Conservation (phyloP, 148 eudicot species). For the Amaranthus palmeri region DNA sequence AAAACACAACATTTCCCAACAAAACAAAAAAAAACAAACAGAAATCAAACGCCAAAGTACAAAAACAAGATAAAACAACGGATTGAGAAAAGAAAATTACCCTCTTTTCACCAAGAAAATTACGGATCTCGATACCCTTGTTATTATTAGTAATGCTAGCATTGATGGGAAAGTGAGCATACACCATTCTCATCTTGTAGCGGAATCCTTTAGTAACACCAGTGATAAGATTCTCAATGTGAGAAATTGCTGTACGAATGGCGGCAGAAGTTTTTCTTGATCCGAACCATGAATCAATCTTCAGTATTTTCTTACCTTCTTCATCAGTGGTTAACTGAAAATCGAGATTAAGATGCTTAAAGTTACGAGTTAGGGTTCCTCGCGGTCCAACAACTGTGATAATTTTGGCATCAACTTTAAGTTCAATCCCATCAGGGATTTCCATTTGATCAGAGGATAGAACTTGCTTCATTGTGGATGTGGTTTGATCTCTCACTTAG, state of each 20-base stretch:
- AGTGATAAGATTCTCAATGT: slow-evolving; percentile 43
- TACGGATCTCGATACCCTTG: slow-evolving; percentile 55
- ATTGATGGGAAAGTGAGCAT: slow-evolving; percentile 71
- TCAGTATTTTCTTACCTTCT: slow-evolving; percentile 38
- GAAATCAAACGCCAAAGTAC: neutral
- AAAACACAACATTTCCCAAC: neutral
- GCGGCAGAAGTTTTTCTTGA: slow-evolving; percentile 52
- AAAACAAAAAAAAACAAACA: neutral
- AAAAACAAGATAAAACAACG: neutral
- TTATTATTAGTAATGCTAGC: slow-evolving; percentile 41
- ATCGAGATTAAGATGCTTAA: slow-evolving; percentile 68
- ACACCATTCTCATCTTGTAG: slow-evolving; percentile 70
- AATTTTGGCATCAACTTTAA: slow-evolving; percentile 50
- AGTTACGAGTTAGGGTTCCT: slow-evolving; percentile 44
- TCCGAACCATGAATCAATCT: slow-evolving; percentile 66
- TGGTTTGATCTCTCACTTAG: neutral
- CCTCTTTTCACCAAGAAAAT: slow-evolving; percentile 68
- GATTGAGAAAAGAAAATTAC: slow-evolving; percentile 20
- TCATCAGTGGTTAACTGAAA: slow-evolving; percentile 39
- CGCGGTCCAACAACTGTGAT: slow-evolving; percentile 52
- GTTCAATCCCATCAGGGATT: slow-evolving; percentile 52
- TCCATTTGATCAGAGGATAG: slow-evolving; percentile 57
- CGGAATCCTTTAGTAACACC: slow-evolving; percentile 51
- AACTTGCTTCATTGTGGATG: slow-evolving; percentile 49
- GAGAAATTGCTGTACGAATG: slow-evolving; percentile 58